Evolutionary conservation across 2,329 filamentous ascomycete species (phyloP).

Genomic region (Sporothrix phasma): DNA sequence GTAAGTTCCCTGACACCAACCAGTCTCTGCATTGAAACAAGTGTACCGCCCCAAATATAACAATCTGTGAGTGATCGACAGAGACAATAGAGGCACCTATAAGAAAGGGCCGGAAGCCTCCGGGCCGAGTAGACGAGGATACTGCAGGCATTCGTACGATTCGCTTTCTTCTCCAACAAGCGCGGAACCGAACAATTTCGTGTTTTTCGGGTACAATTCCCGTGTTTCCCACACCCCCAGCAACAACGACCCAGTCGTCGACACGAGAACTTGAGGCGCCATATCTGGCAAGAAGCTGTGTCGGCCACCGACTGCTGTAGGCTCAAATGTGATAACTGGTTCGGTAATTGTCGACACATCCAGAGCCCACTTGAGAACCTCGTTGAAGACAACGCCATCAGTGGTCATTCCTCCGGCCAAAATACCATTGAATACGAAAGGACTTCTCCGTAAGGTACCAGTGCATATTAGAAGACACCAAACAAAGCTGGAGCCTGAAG

Average conservation of each 20-base stretch:
- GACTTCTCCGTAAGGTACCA: conserved; percentile 17
- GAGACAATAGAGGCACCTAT: conserved; percentile 53
- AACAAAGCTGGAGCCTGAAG: conserved; percentile 32
- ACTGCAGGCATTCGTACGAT: conserved; percentile 20
- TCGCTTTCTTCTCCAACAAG: conserved; percentile 24
- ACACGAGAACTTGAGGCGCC: conserved; percentile 10
- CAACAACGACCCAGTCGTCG: conserved; percentile 21
- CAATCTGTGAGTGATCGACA: conserved; percentile 38
- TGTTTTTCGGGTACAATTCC: conserved; percentile 35
- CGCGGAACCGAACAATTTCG: conserved; percentile 40
- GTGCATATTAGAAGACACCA: conserved; percentile 30
- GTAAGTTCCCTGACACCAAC: conserved; percentile 60
- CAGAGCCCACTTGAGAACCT: conserved; percentile 57
- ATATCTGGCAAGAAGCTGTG: conserved; percentile 13
- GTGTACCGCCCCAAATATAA: conserved; percentile 73
- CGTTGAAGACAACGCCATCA: conserved; percentile 52
- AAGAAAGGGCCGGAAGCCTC: conserved; percentile 49
- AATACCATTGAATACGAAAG: conserved; percentile 44
- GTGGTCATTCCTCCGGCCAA: conserved; percentile 61
- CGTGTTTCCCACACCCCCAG: conserved; percentile 36
- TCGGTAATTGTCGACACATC: conserved; percentile 28
- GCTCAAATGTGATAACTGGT: conserved; percentile 13
- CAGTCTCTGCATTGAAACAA: conserved; percentile 84
- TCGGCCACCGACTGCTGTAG: background rate
- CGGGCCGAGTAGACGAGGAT: background rate